phyloP scores from a whole-genome alignment of 805 yeast genomes.

The Kuraishia floccosa region DNA sequence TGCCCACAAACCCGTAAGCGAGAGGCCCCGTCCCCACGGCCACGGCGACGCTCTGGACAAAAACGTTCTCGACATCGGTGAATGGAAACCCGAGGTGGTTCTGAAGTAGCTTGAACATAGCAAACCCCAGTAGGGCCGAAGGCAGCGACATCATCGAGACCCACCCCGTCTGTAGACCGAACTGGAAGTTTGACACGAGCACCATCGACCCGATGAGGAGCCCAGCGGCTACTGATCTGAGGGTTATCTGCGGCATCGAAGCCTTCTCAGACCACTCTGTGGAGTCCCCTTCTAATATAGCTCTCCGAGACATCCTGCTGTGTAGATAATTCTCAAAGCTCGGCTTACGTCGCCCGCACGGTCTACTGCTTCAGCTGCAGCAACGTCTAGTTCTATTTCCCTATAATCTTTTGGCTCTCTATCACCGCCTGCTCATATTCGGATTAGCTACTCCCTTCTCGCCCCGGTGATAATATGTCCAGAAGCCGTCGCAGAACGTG shows the following conservation, averaged over 20 bases:
- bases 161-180: slow-evolving; percentile 98
- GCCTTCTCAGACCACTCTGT: slow-evolving; percentile 46
- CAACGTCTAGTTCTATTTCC: too few relatives aligned
- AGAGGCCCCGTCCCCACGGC: slow-evolving; percentile 97
- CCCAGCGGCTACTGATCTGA: slow-evolving; percentile 68
- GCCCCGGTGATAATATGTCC: too few relatives aligned
- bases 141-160: slow-evolving; percentile 98
- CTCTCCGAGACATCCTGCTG: too few relatives aligned
- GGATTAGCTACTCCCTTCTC: too few relatives aligned
- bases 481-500: too few relatives aligned
- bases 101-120: slow-evolving; percentile 57
- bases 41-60: slow-evolving; percentile 84
- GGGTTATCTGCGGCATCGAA: slow-evolving; percentile 51
- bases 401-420: too few relatives aligned
- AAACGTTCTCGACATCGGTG: slow-evolving; percentile 91
- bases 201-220: slow-evolving; percentile 79
- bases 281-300: too few relatives aligned
- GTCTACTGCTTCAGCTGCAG: too few relatives aligned
- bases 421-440: too few relatives aligned
- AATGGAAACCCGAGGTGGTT: slow-evolving; percentile 27
- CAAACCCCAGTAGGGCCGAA: slow-evolving; percentile 79
- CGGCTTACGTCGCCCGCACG: too few relatives aligned
- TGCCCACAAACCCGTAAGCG: slow-evolving; percentile 92
- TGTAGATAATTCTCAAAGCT: too few relatives aligned
- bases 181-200: slow-evolving; percentile 83